Conservation (phyloP, 2,329 filamentous ascomycete species). For the Aureobasidium sp. region DNA sequence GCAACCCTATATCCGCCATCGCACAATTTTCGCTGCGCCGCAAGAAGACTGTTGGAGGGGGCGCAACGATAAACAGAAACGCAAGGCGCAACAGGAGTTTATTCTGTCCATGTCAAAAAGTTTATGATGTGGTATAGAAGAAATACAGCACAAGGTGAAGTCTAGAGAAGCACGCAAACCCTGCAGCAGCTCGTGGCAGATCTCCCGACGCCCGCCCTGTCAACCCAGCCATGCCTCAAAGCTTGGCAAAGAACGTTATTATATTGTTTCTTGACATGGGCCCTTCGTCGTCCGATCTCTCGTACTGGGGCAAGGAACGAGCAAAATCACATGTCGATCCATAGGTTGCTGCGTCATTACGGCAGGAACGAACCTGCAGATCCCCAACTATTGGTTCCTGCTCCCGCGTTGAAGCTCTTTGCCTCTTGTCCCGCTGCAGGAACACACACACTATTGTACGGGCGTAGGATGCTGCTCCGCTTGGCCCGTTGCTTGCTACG, state of each 20-base stretch:
- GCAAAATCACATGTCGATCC: conserved; percentile 5
- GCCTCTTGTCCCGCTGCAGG: neutral
- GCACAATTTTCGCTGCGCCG: neutral
- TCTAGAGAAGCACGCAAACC: neutral
- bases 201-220: conserved; percentile 1
- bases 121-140: neutral
- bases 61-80: neutral
- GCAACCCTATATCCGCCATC: neutral
- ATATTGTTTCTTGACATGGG: conserved; percentile 4
- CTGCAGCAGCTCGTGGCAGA: conserved; percentile 4
- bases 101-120: neutral
- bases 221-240: conserved; percentile 1
- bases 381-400: conserved; percentile 12
- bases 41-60: neutral
- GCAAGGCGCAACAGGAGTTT: neutral
- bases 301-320: conserved; percentile 7
- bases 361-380: conserved; percentile 7
- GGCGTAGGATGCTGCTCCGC: neutral
- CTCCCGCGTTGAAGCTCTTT: neutral
- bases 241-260: conserved; percentile 6
- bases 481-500: neutral
- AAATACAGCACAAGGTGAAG: neutral
- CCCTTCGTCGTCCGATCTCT: neutral
- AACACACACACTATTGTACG: conserved; percentile 1
- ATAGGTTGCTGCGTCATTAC: neutral